Conservation (phyloP, 345 rosid species). For the Eucalyptus tenuipes region DNA sequence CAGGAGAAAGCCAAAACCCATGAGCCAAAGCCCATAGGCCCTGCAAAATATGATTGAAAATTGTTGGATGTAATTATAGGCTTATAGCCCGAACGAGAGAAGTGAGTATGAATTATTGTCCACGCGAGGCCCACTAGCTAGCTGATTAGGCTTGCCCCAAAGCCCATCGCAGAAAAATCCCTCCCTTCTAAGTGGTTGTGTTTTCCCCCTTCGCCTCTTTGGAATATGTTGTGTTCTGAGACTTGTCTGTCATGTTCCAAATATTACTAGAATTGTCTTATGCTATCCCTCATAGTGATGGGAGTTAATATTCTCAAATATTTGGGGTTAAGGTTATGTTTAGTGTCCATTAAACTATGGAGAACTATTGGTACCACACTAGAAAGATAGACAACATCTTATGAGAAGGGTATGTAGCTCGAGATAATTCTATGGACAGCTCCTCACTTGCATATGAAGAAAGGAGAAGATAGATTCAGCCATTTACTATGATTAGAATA, state of each 20-base stretch:
- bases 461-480: background rate
- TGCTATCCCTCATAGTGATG: too few species aligned
- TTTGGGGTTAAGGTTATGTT: background rate
- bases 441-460: background rate
- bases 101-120: too few species aligned
- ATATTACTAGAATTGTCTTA: too few species aligned
- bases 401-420: background rate
- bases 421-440: fast-evolving
- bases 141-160: background rate
- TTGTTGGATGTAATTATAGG: too few species aligned
- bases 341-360: background rate
- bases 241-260: background rate
- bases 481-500: fast-evolving
- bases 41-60: background rate
- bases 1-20: background rate
- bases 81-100: background rate
- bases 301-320: background rate
- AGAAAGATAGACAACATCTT: background rate
- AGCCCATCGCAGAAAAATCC: background rate
- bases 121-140: background rate
- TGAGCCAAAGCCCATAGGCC: background rate
- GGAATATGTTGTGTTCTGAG: background rate
- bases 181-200: background rate
- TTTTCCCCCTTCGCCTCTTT: background rate
- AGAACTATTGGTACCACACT: background rate